Evolutionary conservation across 2,329 filamentous ascomycete genomes (phyloP).

Genomic region (Pyrenophora tritici-repentis): DNA sequence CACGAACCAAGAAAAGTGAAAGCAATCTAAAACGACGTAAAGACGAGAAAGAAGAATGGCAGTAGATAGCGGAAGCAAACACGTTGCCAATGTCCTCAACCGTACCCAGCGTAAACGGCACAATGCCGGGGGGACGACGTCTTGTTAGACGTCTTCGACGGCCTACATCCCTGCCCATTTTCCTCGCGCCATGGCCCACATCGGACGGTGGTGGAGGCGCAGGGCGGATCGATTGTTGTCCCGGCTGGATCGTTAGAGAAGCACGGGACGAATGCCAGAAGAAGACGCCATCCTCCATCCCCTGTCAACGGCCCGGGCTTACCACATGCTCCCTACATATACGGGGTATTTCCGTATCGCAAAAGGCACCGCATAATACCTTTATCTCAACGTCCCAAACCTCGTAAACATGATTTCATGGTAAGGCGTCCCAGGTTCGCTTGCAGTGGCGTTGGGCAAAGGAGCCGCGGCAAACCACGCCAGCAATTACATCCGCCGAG

Average conservation of each 20-base stretch:
- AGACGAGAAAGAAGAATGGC: slow-evolving; percentile 1
- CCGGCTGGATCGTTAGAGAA: slow-evolving; percentile 10
- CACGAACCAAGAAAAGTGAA: not conserved
- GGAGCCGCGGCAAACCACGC: not conserved
- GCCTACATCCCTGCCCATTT: slow-evolving; percentile 16
- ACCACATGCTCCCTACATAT: not conserved
- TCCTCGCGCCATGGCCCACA: slow-evolving; percentile 19
- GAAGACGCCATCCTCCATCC: not conserved
- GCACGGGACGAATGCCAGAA: slow-evolving; percentile 8
- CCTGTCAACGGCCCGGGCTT: slow-evolving; percentile 13
- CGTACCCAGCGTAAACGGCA: slow-evolving; percentile 16
- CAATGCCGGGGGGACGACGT: slow-evolving; percentile 15
- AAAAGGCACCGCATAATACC: not conserved
- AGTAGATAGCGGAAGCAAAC: slow-evolving; percentile 10
- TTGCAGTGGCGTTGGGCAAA: not conserved
- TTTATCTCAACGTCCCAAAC: not conserved
- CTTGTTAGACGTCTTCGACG: slow-evolving; percentile 22
- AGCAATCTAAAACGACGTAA: not conserved
- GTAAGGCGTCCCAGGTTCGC: not conserved
- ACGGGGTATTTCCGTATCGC: not conserved
- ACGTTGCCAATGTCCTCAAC: slow-evolving; percentile 6
- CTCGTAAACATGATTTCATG: not conserved
- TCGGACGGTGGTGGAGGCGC: slow-evolving; percentile 3
- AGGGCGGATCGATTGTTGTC: slow-evolving; percentile 18
- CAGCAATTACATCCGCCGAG: slow-evolving; percentile 6